Percentiles rank a stretch among this genome's conserved stretches.
phyloP scores from a whole-genome alignment of 768 basidiomycete genomes.

The Boletus huronensis region DNA sequence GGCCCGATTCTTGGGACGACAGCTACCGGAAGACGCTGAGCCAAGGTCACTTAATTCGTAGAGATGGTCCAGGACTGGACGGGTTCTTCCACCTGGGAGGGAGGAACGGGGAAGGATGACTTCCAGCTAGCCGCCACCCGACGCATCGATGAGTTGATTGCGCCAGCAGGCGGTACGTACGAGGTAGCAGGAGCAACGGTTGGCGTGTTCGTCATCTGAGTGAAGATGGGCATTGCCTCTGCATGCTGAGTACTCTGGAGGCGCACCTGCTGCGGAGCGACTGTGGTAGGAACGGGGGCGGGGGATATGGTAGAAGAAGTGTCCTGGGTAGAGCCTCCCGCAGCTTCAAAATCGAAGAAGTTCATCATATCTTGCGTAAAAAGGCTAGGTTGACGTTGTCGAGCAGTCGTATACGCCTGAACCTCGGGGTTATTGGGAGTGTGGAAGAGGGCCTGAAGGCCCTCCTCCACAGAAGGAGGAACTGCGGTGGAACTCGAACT shows the following conservation, averaged over 20 bases:
- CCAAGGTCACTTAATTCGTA: not conserved
- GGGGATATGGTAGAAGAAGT: not conserved
- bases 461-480: constrained; percentile 6
- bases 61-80: constrained; percentile 29
- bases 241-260: constrained; percentile 12
- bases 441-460: constrained; percentile 24
- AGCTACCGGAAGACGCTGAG: not conserved
- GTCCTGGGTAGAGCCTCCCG: constrained; percentile 9
- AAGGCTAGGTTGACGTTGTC: constrained; percentile 20
- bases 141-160: constrained; percentile 44
- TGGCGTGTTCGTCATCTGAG: constrained; percentile 26
- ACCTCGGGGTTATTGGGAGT: constrained; percentile 9
- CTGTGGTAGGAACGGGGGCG: constrained; percentile 1
- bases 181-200: constrained; percentile 8
- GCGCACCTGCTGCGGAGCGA: constrained; percentile 26
- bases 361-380: constrained; percentile 34
- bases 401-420: constrained; percentile 10
- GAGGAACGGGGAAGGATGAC: constrained; percentile 13
- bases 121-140: constrained; percentile 56
- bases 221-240: constrained; percentile 24
- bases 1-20: not conserved
- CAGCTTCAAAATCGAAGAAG: constrained; percentile 38
- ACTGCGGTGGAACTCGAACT: constrained; percentile 2
- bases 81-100: constrained; percentile 31
- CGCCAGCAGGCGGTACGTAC: constrained; percentile 57